phyloP scores from a whole-genome alignment of 257 asterid genomes.

The Gentiana straminea region DNA sequence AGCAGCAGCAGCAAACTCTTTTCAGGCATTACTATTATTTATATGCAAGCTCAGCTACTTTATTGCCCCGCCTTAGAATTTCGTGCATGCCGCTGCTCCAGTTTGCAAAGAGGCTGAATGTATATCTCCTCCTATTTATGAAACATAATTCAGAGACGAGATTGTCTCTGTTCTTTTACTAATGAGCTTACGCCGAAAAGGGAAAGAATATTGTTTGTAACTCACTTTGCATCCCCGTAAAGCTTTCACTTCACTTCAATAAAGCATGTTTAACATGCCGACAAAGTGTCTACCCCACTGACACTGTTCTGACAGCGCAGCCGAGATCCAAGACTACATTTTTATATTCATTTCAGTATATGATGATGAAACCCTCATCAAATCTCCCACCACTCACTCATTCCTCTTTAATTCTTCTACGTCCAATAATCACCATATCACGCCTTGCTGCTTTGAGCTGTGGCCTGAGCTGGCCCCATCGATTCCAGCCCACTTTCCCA shows the following conservation, averaged over 20 bases:
- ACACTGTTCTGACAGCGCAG: constrained; percentile 21
- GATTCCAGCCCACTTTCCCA: constrained; percentile 24
- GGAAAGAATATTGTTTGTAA: not conserved
- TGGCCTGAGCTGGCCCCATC: constrained; percentile 27
- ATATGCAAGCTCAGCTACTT: too few species aligned
- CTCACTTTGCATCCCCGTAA: not conserved
- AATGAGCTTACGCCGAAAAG: not conserved
- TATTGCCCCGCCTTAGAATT: too few species aligned
- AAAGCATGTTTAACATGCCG: constrained; percentile 8
- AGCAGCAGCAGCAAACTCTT: too few species aligned
- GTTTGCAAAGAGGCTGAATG: too few species aligned
- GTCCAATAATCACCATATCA: constrained; percentile 14
- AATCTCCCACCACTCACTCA: not conserved
- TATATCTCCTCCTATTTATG: too few species aligned
- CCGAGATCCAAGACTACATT: constrained; percentile 36
- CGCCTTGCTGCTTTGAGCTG: constrained; percentile 24
- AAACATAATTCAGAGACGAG: too few species aligned
- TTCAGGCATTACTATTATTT: too few species aligned
- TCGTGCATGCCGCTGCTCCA: too few species aligned
- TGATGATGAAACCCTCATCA: not conserved
- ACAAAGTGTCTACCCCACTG: constrained; percentile 19
- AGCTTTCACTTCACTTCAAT: not conserved
- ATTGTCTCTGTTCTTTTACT: not conserved
- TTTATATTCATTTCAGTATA: not conserved
- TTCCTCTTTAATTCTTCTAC: constrained; percentile 1